Base-by-base conservation (phyloP, 345 rosid genomes). In the Ailanthus altissimus region DNA sequence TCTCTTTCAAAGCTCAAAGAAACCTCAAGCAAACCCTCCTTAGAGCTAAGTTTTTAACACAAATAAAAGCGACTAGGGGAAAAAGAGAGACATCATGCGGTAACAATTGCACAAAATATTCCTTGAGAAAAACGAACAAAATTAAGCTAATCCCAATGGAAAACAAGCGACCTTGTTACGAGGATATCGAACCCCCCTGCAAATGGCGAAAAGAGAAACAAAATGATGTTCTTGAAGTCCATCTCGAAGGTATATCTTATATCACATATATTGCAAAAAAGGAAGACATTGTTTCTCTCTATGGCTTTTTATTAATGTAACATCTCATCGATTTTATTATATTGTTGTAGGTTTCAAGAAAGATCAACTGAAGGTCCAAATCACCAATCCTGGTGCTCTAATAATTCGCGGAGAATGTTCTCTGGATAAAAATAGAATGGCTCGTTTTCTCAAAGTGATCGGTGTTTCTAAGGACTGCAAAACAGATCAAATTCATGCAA, bases 131-230 rank as follows among this genome's bases (percentile, higher is more conserved):
- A 50, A 50, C 23, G 10, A 25, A 23, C 8, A 12, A 36, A n/a
- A 62, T 5, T 18, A 13, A 53, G 51, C 70, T 3, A n/a, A 8
- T 54, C 47, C 38, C 25, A 56, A 73, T 73, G 53, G 78, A 23
- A 53, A 14, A 5, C 40, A 21, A 15, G 45, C 81, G 61, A 18
- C 54, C 74, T 69, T 0, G 5, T n/a, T 81, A 62, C 69, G 87
- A 81, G 28, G 88, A 89, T 42, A 80, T 85, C 25, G 89, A 88
- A 74, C 93, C 95, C 50, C 80, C 54, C 60, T 88, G 85, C 81
- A 84, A 78, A 50, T 87, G 90, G 88, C 56, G 36, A 45, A 45
- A 64, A 75, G 84, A 68, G 0, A 83, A 81, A 77, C 67, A 59
- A 15, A 50, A 64, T 0, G 87, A 86, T 43, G 70, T 64, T 71